Conservation (phyloP, 2,329 filamentous ascomycete genomes). For the Hypoxylon sp. region DNA sequence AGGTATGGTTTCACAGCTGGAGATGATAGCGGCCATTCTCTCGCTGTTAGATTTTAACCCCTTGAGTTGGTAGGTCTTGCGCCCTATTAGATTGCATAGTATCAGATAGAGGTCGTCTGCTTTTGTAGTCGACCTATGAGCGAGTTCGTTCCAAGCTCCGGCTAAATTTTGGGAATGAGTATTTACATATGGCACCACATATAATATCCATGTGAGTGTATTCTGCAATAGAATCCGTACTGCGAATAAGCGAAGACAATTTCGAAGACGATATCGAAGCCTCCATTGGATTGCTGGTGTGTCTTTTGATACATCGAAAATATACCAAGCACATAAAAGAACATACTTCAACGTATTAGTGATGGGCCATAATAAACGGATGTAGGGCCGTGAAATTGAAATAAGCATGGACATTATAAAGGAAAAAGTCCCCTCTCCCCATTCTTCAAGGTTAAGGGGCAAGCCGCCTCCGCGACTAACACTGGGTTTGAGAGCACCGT, state of each 20-base stretch:
- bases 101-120: neutral
- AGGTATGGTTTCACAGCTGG: neutral
- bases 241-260: too few relatives aligned
- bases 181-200: too few relatives aligned
- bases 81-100: neutral
- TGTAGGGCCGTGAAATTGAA: too few relatives aligned
- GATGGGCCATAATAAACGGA: too few relatives aligned
- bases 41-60: neutral
- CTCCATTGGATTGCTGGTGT: neutral
- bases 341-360: too few relatives aligned
- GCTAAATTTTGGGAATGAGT: neutral
- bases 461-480: too few relatives aligned
- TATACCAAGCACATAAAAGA: too few relatives aligned
- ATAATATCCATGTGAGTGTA: neutral
- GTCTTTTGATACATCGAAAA: too few relatives aligned
- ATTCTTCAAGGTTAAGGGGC: too few relatives aligned
- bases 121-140: neutral
- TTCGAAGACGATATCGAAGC: neutral
- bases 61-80: neutral
- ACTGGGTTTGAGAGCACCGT: neutral
- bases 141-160: neutral
- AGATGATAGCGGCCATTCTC: neutral
- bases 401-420: too few relatives aligned
- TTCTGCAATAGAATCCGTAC: neutral
- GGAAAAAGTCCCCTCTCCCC: too few relatives aligned